Conservation (phyloP, 2,329 filamentous ascomycete species). For the Colletotrichum trifolii region DNA sequence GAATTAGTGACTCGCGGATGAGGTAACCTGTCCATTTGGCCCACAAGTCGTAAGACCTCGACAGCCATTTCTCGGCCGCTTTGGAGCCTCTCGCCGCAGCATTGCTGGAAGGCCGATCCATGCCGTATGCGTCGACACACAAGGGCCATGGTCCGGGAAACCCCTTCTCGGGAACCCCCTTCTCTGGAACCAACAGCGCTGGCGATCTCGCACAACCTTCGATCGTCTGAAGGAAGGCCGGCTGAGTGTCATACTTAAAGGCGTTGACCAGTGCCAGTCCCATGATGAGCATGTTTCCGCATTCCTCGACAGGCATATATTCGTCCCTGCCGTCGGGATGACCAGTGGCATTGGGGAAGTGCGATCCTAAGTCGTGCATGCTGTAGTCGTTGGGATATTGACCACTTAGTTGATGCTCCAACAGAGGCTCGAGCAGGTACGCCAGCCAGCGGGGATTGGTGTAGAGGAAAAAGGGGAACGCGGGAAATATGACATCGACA, state of each 20-base stretch:
- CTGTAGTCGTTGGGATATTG: conserved; percentile 87
- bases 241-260: conserved; percentile 69
- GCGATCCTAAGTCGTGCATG: conserved; percentile 79
- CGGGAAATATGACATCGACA: conserved; percentile 87
- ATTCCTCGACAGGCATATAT: conserved; percentile 82
- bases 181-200: neutral
- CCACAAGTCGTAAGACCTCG: conserved; percentile 74
- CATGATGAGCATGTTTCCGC: conserved; percentile 83
- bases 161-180: conserved; percentile 14
- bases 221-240: conserved; percentile 69
- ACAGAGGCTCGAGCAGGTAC: conserved; percentile 81
- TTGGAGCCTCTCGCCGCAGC: conserved; percentile 55
- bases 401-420: conserved; percentile 84
- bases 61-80: conserved; percentile 52
- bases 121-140: conserved; percentile 50
- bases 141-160: conserved; percentile 51
- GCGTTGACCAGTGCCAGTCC: conserved; percentile 81
- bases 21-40: conserved; percentile 81
- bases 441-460: conserved; percentile 85
- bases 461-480: conserved; percentile 88
- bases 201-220: conserved; percentile 42
- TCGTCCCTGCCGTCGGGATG: conserved; percentile 76
- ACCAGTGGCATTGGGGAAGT: conserved; percentile 82
- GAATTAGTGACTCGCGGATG: conserved; percentile 75
- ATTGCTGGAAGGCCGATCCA: conserved; percentile 72